Evolutionary conservation across 805 yeast species (phyloP).

Genomic region (Ogataea dorogensis): DNA sequence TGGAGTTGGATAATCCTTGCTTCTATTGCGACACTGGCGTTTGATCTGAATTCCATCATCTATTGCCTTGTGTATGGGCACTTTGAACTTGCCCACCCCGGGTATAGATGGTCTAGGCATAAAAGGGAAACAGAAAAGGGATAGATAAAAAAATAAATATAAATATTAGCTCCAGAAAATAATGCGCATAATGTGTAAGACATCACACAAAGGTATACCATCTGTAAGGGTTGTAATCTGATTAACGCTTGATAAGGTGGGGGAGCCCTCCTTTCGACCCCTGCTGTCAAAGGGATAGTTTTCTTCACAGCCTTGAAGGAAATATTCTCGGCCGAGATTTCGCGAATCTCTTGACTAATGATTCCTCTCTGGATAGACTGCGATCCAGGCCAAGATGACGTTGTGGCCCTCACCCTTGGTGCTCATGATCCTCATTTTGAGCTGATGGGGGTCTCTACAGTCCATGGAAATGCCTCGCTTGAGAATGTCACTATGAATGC

Average conservation of each 20-base stretch:
- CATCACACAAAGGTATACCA: too few species aligned
- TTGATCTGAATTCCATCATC: not conserved
- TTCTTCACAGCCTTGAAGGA: not conserved
- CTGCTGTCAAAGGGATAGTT: slow-evolving; percentile 1
- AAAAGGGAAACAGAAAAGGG: slow-evolving; percentile 36
- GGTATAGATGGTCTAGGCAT: slow-evolving; percentile 9
- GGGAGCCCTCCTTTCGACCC: too few species aligned
- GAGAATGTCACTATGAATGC: slow-evolving; percentile 68
- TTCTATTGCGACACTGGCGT: not conserved
- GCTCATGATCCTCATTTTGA: slow-evolving; percentile 56
- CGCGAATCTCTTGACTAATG: slow-evolving; percentile 4
- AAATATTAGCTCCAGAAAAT: not conserved
- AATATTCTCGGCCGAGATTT: slow-evolving; percentile 8
- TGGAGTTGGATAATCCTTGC: slow-evolving; percentile 6
- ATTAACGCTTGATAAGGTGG: not conserved
- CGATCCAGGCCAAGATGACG: slow-evolving; percentile 92
- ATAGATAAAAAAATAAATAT: slow-evolving; percentile 1
- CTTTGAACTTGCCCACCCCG: slow-evolving; percentile 8
- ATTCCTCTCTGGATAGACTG: slow-evolving; percentile 87
- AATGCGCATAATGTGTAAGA: not conserved
- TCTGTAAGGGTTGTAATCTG: too few species aligned
- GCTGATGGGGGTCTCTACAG: slow-evolving; percentile 69
- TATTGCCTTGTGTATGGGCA: not conserved
- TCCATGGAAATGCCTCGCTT: slow-evolving; percentile 68
- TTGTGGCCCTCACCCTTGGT: slow-evolving; percentile 68